These are phyloP conservation scores for Vaccinium corymbosum DNA, from an alignment of 148 eudicot genomes.

Conservation along the genomic window DNA sequence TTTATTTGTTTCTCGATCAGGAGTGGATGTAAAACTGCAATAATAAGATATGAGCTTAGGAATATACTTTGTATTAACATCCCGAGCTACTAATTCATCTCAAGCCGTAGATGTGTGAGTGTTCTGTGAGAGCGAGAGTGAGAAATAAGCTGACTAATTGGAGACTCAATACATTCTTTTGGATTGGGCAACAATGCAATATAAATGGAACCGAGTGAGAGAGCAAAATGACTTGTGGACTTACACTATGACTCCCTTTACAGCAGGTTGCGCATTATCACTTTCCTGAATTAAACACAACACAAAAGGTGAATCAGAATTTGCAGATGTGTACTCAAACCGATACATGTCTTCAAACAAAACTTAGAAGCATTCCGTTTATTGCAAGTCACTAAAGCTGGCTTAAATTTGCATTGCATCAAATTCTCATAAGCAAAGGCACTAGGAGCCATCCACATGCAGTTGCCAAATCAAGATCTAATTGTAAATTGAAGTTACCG, in stretches of 20 bases:
- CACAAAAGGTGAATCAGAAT: slow-evolving; percentile 4
- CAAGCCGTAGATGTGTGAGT: not conserved
- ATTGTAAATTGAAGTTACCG: not conserved
- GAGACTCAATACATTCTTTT: not conserved
- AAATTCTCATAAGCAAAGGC: not conserved
- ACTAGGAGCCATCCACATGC: not conserved
- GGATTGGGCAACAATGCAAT: not conserved
- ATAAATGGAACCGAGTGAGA: not conserved
- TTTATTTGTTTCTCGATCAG: slow-evolving; percentile 68
- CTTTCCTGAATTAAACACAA: slow-evolving; percentile 55
- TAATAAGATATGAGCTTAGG: not conserved
- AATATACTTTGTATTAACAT: not conserved
- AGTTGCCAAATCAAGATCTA: not conserved
- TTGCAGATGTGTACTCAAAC: not conserved
- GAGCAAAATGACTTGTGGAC: slow-evolving; percentile 18
- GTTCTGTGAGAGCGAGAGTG: not conserved
- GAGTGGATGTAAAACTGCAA: slow-evolving; percentile 90
- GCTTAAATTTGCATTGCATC: not conserved
- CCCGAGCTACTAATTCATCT: not conserved
- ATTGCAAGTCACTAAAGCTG: not conserved
- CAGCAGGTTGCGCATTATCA: slow-evolving; percentile 49
- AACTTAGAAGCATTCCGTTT: not conserved
- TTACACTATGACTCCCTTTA: slow-evolving; percentile 76
- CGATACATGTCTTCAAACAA: not conserved
- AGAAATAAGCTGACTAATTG: not conserved